Base-by-base conservation (phyloP, 2,329 filamentous ascomycete genomes). In the Colletotrichum sp. region DNA sequence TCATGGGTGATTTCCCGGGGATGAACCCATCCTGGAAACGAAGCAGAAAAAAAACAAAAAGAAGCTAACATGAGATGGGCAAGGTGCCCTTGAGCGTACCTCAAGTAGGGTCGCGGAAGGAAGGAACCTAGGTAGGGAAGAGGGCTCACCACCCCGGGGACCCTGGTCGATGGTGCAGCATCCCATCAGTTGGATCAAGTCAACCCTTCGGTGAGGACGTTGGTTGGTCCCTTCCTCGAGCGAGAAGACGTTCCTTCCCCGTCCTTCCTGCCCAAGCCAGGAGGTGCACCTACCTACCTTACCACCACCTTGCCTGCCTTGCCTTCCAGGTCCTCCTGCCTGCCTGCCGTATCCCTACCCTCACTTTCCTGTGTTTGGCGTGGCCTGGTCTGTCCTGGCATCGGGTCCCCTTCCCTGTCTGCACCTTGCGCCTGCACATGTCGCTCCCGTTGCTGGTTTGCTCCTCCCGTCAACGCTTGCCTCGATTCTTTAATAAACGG, bases 401-500 rank as follows among this genome's bases (percentile, higher is more conserved):
- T 66, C 55, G 48, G 28, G 64, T 13, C 38, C 28, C 32, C 55
- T 24, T 30, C 26, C 55, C 36, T 32, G n/a, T 30, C 21, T 30
- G 21, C 36, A 48, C 43, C n/a, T 48, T 71, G 68, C 61, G 30
- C 38, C 56, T 62, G 55, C 62, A 62, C 52, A 66, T 38, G 61
- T 70, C 21, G 32, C 66, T 70, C 16, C 43, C 36, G 48, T 24
- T n/a, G n/a, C 52, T 43, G 24, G 43, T 48, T n/a, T 36, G 21
- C 28, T 48, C 67, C 52, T 70, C 38, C 65, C 56, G 26, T 55
- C 52, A 30, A 32, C 18, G 36, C 48, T n/a, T 65, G 64, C 64
- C 73, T 68, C 34, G 70, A 75, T 65, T 52, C 56, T 73, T 61
- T 75, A 75, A 68, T 75, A 75, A 65, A 73, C 28, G 16, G 48